Percentiles rank a stretch among this genome's conserved stretches.
These are phyloP conservation scores for Lasiosphaeris hirsuta DNA, from an alignment of 495 filamentous ascomycete genomes.

Conservation along the genomic window DNA sequence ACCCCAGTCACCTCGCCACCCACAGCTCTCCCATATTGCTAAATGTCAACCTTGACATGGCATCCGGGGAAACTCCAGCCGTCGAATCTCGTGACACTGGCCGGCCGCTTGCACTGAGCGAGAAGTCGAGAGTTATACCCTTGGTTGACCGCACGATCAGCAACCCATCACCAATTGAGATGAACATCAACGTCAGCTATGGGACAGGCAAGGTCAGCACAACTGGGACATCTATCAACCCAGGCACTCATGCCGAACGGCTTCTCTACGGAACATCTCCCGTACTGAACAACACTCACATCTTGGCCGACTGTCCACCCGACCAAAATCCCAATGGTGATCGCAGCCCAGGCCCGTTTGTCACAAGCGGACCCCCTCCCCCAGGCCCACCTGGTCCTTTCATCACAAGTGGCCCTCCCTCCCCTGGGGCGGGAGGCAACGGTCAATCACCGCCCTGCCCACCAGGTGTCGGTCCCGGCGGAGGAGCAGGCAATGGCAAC, in stretches of 20 bases:
- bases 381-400: constrained; percentile 8
- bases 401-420: constrained; percentile 8
- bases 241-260: constrained; percentile 1
- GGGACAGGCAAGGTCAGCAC: background rate
- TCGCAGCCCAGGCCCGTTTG: constrained; percentile 12
- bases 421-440: constrained; percentile 3
- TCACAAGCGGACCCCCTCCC: constrained; percentile 16
- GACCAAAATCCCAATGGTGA: constrained; percentile 4
- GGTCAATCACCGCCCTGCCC: background rate
- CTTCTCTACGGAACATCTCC: constrained; percentile 5
- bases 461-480: background rate
- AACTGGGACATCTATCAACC: constrained; percentile 12
- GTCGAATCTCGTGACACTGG: background rate
- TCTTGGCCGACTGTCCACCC: constrained; percentile 7
- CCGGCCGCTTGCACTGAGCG: background rate
- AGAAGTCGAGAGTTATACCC: constrained; percentile 4
- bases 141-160: background rate
- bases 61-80: constrained; percentile 5
- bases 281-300: constrained; percentile 6
- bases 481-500: background rate
- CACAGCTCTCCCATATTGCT: constrained; percentile 14
- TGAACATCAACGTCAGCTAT: constrained; percentile 27
- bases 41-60: constrained; percentile 13
- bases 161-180: constrained; percentile 14
- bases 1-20: constrained; percentile 32